Evolutionary conservation across 2,329 filamentous ascomycete species (phyloP).

Genomic region (Gliomastix tumulicola): DNA sequence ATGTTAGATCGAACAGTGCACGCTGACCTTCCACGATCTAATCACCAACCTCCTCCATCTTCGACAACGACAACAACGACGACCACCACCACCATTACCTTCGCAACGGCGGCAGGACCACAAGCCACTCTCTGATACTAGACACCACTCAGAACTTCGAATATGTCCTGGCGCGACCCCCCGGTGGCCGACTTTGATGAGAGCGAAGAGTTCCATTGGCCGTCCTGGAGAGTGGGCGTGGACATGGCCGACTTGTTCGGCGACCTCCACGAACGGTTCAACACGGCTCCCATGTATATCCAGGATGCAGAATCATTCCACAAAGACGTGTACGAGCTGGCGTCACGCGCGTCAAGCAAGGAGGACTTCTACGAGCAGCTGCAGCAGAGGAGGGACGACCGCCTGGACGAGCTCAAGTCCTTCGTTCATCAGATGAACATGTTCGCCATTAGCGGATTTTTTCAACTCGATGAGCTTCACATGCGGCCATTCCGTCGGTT

Average conservation of each 20-base stretch:
- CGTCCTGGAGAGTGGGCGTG: background rate
- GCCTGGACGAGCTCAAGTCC: conserved; percentile 4
- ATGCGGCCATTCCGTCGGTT: no score
- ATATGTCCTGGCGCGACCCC: background rate
- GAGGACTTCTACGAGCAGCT: conserved; percentile 3
- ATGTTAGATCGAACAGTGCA: no score
- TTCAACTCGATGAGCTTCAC: no score
- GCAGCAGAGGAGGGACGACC: conserved; percentile 2
- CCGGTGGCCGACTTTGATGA: background rate
- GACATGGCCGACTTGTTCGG: conserved; percentile 3
- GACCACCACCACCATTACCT: no score
- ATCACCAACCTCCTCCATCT: no score
- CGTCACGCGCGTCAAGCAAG: background rate
- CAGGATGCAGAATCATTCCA: conserved; percentile 5
- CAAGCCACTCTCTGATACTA: no score
- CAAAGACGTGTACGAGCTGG: conserved; percentile 3
- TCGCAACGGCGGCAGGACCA: no score
- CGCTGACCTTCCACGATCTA: no score
- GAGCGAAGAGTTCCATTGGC: conserved; percentile 1
- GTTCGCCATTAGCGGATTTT: no score
- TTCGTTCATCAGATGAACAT: no score
- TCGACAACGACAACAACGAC: no score
- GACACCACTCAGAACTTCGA: no score
- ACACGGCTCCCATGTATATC: conserved; percentile 5
- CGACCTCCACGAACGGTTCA: conserved; percentile 6